Evolutionary conservation across 2,329 filamentous ascomycete species (phyloP).

Genomic region (Beauveria scarabaeidicola): DNA sequence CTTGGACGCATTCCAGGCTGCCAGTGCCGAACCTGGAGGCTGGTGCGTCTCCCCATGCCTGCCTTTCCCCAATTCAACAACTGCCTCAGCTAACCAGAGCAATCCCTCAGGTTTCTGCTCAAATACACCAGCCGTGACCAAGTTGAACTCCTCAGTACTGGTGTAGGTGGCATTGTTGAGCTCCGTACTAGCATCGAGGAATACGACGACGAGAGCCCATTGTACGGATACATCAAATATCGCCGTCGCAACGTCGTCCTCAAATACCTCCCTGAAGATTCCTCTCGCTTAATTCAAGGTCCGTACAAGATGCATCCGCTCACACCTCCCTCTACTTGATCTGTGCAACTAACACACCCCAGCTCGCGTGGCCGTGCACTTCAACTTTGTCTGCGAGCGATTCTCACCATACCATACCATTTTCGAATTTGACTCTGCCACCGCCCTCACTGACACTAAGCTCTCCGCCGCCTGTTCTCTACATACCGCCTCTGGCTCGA

Average conservation of each 20-base stretch:
- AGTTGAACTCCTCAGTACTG: constrained; percentile 66
- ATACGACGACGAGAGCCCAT: constrained; percentile 76
- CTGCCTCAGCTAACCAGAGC: constrained; percentile 15
- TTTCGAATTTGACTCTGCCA: constrained; percentile 65
- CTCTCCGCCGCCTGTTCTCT: constrained; percentile 83
- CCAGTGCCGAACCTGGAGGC: constrained; percentile 77
- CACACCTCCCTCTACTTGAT: not conserved
- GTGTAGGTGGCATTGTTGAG: constrained; percentile 75
- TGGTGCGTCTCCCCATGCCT: constrained; percentile 55
- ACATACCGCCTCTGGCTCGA: constrained; percentile 79
- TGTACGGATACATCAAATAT: constrained; percentile 89
- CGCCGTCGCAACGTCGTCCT: constrained; percentile 82
- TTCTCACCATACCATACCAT: constrained; percentile 83
- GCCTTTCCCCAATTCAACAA: not conserved
- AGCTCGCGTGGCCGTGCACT: constrained; percentile 77
- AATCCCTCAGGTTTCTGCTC: constrained; percentile 69
- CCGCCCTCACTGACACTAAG: constrained; percentile 78
- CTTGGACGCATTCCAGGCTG: constrained; percentile 75
- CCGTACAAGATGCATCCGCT: constrained; percentile 21
- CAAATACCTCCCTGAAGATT: constrained; percentile 85
- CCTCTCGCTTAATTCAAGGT: constrained; percentile 91
- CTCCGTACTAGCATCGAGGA: constrained; percentile 67
- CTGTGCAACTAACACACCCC: constrained; percentile 8
- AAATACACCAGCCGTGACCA: constrained; percentile 87
- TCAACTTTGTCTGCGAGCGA: constrained; percentile 56